Evolutionary conservation across 768 basidiomycete species (phyloP), one percentile per base, ranked within the genome.

Genomic region (Coprinopsis marcescibilis): DNA sequence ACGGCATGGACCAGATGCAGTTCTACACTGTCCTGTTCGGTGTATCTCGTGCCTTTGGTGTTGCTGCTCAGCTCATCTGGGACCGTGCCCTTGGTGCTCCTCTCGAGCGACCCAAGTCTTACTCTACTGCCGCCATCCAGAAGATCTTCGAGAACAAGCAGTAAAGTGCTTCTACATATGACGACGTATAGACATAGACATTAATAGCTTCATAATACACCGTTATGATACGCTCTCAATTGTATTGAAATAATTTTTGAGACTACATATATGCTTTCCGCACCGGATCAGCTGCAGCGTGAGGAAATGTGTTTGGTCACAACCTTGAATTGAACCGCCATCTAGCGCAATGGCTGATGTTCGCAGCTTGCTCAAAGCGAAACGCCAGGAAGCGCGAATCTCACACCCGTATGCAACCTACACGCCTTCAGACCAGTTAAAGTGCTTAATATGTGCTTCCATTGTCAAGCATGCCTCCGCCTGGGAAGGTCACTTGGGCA

Each of bases 11-110:
- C 52, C 81, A 94, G 67, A 92, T 94, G 85, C 80, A 90, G 62
- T 97, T 88, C 77, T 97, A 97, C 73, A 97, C 94, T 55, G 95
- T 98, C 46, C 75, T 96, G 50, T 96, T 96, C 66, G 93, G 92
- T 72, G 89, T 96, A 6, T 94, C 90, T n/a, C 86, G 91, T 61
- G 91, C 89, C 14, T 89, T 91, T 55, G 89, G 89, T 70, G 89
- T 91, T 46, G 79, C 86, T 45, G 82, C 89, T 25, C 91, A 93
- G 60, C 73, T 91, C 53, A 89, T 93, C 55, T 93, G 91, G 91
- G 90, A 92, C 60, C 88, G 90, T 63, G 89, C 89, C 13, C 83
- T 90, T 57, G 89, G 89, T 70, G 89, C 88, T 67, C 89, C 88
- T 55, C 78, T 93, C 32, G 91, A 95, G 65, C 79, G 91, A 15